Percentiles rank a stretch among this genome's conserved stretches.
phyloP scores from a whole-genome alignment of 2,329 filamentous ascomycete genomes.

The Colletotrichum spaethianum region DNA sequence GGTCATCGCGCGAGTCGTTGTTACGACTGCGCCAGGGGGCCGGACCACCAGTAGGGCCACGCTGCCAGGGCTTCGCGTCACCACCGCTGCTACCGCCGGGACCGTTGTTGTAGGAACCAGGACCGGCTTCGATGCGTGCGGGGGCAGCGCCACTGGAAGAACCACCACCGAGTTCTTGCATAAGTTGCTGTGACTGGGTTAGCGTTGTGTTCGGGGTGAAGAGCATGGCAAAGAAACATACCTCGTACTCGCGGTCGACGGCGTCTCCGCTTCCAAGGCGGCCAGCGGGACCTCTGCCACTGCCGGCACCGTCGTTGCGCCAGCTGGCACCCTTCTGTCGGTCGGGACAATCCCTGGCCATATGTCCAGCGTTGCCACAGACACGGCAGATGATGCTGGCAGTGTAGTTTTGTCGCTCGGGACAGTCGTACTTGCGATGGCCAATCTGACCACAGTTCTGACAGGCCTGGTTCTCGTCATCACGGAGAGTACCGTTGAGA shows the following conservation, averaged over 20 bases:
- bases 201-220: constrained; percentile 51
- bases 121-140: constrained; percentile 89
- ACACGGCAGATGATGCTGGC: constrained; percentile 99
- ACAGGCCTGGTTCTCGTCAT: constrained; percentile 99
- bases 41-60: constrained; percentile 85
- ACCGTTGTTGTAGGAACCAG: constrained; percentile 72
- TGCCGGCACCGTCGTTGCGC: constrained; percentile 81
- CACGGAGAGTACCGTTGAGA: constrained; percentile 97
- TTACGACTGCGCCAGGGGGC: constrained; percentile 82
- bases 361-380: constrained; percentile 97
- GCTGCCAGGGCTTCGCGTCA: constrained; percentile 88
- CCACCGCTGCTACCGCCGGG: constrained; percentile 69
- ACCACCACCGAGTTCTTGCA: constrained; percentile 94
- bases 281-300: constrained; percentile 62
- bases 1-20: constrained; percentile 65
- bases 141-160: constrained; percentile 73
- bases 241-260: constrained; percentile 95
- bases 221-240: constrained; percentile 60
- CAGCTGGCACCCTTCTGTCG: constrained; percentile 91
- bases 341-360: constrained; percentile 98
- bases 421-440: constrained; percentile 98
- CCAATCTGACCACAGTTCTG: constrained; percentile 99
- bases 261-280: constrained; percentile 84
- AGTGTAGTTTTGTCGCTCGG: constrained; percentile 98
- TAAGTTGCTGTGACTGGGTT: constrained; percentile 80